These are phyloP conservation scores for Aethionema arabicum DNA, from an alignment of 345 rosid genomes.

Conservation along the genomic window DNA sequence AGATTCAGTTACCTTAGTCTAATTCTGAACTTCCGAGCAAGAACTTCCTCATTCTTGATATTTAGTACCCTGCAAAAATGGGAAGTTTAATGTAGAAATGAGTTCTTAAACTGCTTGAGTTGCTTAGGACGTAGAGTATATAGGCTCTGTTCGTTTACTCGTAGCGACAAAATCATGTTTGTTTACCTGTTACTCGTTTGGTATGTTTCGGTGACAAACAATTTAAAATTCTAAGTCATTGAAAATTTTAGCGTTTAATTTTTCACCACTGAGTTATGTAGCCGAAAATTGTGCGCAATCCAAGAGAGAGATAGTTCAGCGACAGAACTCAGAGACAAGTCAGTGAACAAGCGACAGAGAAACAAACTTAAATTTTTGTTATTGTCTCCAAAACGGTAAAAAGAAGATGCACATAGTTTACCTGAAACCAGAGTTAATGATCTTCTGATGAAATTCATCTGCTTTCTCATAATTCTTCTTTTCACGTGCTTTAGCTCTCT, in stretches of 20 bases:
- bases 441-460: constrained; percentile 59
- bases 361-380: background rate
- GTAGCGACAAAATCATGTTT: too few species aligned
- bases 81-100: constrained; percentile 57
- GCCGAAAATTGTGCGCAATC: too few species aligned
- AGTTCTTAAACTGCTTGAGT: constrained; percentile 56
- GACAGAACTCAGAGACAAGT: too few species aligned
- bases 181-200: too few species aligned
- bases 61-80: constrained; percentile 19
- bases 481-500: constrained; percentile 61
- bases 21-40: constrained; percentile 73
- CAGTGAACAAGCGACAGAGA: too few species aligned
- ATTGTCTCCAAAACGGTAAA: background rate
- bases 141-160: too few species aligned
- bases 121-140: background rate
- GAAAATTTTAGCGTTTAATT: too few species aligned
- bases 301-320: background rate
- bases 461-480: constrained; percentile 57
- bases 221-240: too few species aligned
- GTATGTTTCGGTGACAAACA: too few species aligned
- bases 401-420: constrained; percentile 6
- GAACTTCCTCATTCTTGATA: constrained; percentile 50
- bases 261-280: too few species aligned
- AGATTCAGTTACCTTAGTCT: constrained; percentile 54
- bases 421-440: constrained; percentile 67